phyloP scores from a whole-genome alignment of 805 yeast genomes.

The Lipomyces lipofer region DNA sequence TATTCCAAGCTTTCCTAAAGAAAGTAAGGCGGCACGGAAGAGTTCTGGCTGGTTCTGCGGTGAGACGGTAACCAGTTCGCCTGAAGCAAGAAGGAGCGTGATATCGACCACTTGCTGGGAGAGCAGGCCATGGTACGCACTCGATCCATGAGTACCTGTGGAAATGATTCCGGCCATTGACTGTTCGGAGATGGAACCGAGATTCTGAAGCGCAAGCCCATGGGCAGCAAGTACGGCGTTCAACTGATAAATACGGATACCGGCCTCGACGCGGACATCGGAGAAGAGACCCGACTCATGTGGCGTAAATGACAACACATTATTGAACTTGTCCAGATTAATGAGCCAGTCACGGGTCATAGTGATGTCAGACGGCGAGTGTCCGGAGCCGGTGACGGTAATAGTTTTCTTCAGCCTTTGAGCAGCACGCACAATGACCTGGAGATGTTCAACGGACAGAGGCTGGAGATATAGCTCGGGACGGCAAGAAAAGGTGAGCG shows the following conservation, averaged over 20 bases:
- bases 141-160: constrained; percentile 96
- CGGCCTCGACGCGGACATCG: constrained; percentile 94
- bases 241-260: constrained; percentile 73
- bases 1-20: constrained; percentile 89
- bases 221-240: constrained; percentile 62
- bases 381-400: constrained; percentile 89
- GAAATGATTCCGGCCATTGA: constrained; percentile 94
- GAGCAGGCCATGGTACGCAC: constrained; percentile 87
- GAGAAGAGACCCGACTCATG: constrained; percentile 66
- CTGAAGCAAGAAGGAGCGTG: constrained; percentile 72
- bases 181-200: constrained; percentile 93
- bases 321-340: constrained; percentile 73
- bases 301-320: constrained; percentile 51
- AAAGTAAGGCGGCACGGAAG: constrained; percentile 78
- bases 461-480: constrained; percentile 87
- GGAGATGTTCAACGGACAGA: constrained; percentile 62
- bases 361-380: constrained; percentile 89
- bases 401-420: constrained; percentile 59
- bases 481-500: constrained; percentile 75
- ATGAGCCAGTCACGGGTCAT: constrained; percentile 87
- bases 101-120: constrained; percentile 83
- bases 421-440: constrained; percentile 66
- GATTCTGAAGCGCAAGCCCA: constrained; percentile 80
- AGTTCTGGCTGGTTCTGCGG: constrained; percentile 61
- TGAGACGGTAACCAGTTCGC: constrained; percentile 68